Base-by-base conservation (phyloP, 345 rosid genomes). In the Rubroshorea leprosula region DNA sequence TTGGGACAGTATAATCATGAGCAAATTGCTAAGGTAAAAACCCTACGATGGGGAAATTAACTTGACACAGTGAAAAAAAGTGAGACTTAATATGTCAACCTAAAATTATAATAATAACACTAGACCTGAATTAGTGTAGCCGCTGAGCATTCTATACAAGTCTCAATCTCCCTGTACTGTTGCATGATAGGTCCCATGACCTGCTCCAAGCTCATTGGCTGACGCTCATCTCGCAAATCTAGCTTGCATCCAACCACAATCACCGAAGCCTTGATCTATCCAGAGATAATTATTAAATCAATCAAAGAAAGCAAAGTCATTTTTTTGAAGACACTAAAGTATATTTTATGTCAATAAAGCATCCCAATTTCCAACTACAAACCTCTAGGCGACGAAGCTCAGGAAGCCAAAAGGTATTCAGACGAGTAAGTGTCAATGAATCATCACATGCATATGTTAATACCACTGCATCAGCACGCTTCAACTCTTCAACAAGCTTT, bases 211-310 rank as follows among this genome's bases (percentile, higher is more conserved):
- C 73, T 78, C 24, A 65, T 57, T 17, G 87, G 64, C 44, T 78
- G 49, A 47, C 71, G 76, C 41, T 83, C 90, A 48, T 82, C 82
- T 12, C 90, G 74, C 69, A 88, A 77, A 77, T 88, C 96, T 54
- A 83, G 79, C 73, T 88, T 88, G 72, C 96, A 88, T n/a, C 96
- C 96, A 46, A 78, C 96, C 65, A 83, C 83, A 70, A 88, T 83
- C 15, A 88, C 79, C 13, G 96, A 90, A 20, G 66, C 93, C 74
- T 80, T 85, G 64, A 85, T 59, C 93, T 88, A 55, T 19, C 31
- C 45, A 57, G 26, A 13, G 1, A 35, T 35, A 6, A 35, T 51
- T 25, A 55, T 15, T n/a, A 23, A 29, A 16, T 25, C 4, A 47
- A 52, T 5, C 41, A 35, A 17, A 57, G 29, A 61, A 43, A 38